phyloP scores from a whole-genome alignment of 345 rosid species.

The Brassica incana region DNA sequence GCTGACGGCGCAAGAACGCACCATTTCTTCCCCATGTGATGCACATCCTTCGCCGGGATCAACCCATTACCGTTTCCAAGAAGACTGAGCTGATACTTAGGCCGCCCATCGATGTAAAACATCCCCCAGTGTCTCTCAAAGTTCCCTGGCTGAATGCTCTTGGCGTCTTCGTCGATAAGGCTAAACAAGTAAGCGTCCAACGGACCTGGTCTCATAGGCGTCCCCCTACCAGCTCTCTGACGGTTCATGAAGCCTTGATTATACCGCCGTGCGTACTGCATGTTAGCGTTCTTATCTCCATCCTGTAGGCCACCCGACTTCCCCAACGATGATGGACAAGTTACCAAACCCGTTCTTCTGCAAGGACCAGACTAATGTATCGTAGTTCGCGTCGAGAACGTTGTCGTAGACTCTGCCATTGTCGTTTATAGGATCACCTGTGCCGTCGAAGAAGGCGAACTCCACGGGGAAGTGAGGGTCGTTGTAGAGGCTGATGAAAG shows the following conservation, averaged over 20 bases:
- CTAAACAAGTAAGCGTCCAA: conserved; percentile 61
- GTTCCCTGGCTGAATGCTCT: conserved; percentile 61
- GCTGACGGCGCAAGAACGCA: conserved; percentile 52
- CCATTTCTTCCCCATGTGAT: conserved; percentile 51
- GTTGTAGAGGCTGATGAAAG: conserved; percentile 64
- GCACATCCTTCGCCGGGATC: conserved; percentile 49
- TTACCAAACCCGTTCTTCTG: conserved; percentile 62
- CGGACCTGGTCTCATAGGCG: conserved; percentile 56
- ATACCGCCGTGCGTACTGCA: conserved; percentile 48
- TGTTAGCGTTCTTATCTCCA: conserved; percentile 59
- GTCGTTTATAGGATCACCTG: conserved; percentile 48
- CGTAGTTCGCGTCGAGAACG: conserved; percentile 68
- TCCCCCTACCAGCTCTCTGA: conserved; percentile 50
- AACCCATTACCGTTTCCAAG: conserved; percentile 41
- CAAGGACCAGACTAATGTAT: conserved; percentile 60
- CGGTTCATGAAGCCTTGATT: conserved; percentile 62
- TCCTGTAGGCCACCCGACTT: conserved; percentile 82
- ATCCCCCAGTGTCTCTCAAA: conserved; percentile 74
- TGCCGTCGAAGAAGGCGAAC: conserved; percentile 63
- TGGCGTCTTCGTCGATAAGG: conserved; percentile 68
- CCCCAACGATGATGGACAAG: conserved; percentile 60
- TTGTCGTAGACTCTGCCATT: conserved; percentile 54
- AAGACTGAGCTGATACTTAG: conserved; percentile 51
- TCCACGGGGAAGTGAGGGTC: conserved; percentile 64
- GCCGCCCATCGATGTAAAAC: conserved; percentile 54